Conservation (phyloP, 768 basidiomycete genomes). For the Tricholoma terreum region DNA sequence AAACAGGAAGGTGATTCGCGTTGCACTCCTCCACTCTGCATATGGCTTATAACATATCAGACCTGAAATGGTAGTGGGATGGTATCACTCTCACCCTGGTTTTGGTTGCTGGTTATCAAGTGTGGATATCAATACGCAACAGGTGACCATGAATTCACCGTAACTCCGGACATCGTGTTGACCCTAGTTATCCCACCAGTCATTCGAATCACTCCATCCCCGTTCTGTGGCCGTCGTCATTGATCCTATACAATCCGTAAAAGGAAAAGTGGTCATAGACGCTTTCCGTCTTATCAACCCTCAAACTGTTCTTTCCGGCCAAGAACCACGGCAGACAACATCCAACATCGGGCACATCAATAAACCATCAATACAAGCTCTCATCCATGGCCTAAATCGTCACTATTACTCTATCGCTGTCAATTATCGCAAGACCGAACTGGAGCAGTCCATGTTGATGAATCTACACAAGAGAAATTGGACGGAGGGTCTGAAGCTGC, state of each 20-base stretch:
- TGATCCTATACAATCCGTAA: constrained; percentile 98
- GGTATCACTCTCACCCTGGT: constrained; percentile 99
- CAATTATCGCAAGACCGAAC: constrained; percentile 96
- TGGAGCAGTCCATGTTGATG: constrained; percentile 98
- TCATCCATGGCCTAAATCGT: constrained; percentile 95
- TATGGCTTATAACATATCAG: constrained; percentile 32
- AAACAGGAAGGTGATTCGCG: constrained; percentile 83
- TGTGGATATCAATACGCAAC: constrained; percentile 98
- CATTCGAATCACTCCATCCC: constrained; percentile 90
- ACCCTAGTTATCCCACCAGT: constrained; percentile 45
- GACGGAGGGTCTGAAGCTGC: constrained; percentile 93
- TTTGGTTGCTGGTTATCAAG: constrained; percentile 99
- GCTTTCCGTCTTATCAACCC: constrained; percentile 98
- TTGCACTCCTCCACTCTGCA: background rate
- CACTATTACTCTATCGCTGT: constrained; percentile 99
- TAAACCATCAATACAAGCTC: constrained; percentile 98
- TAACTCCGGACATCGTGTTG: constrained; percentile 2
- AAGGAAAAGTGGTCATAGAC: constrained; percentile 98
- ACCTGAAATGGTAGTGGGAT: constrained; percentile 97
- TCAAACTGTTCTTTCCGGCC: constrained; percentile 82
- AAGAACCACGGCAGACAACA: constrained; percentile 95
- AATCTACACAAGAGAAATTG: constrained; percentile 98
- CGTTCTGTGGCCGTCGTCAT: constrained; percentile 97
- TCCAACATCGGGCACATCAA: constrained; percentile 99
- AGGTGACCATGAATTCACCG: constrained; percentile 46